Conservation (phyloP, 306 rosid genomes). For the Nissolia schottii region DNA sequence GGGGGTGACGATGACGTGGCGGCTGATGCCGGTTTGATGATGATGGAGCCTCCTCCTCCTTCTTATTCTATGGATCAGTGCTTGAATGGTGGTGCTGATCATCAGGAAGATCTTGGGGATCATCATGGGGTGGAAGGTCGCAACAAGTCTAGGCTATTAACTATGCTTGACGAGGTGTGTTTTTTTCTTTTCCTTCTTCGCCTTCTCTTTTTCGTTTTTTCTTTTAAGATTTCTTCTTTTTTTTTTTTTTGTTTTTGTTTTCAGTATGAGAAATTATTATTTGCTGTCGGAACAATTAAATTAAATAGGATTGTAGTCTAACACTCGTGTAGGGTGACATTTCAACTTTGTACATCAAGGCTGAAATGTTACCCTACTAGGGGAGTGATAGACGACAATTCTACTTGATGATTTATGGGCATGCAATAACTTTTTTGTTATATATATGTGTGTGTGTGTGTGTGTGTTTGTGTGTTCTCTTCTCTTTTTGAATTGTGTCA, state of each 20-base stretch:
- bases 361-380: too few relatives aligned
- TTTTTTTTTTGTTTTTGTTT: too few relatives aligned
- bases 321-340: too few relatives aligned
- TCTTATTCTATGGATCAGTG: constrained; percentile 9
- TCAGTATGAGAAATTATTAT: too few relatives aligned
- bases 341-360: too few relatives aligned
- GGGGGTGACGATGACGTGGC: constrained; percentile 33
- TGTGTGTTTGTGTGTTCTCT: too few relatives aligned
- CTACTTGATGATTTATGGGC: too few relatives aligned
- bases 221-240: not conserved
- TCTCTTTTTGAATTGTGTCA: not conserved
- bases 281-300: too few relatives aligned
- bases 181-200: not conserved
- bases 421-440: too few relatives aligned
- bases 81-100: not conserved
- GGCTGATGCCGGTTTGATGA: constrained; percentile 40
- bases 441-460: too few relatives aligned
- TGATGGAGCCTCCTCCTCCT: constrained; percentile 44
- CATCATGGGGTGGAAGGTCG: constrained; percentile 32
- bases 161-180: constrained; percentile 85
- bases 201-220: not conserved
- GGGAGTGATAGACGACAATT: too few relatives aligned
- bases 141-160: constrained; percentile 57
- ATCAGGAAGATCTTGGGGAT: constrained; percentile 37
- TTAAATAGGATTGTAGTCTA: too few relatives aligned